These are phyloP conservation scores for Bruguiera hainesii DNA, from an alignment of 441 rosid genomes.

Conservation along the genomic window DNA sequence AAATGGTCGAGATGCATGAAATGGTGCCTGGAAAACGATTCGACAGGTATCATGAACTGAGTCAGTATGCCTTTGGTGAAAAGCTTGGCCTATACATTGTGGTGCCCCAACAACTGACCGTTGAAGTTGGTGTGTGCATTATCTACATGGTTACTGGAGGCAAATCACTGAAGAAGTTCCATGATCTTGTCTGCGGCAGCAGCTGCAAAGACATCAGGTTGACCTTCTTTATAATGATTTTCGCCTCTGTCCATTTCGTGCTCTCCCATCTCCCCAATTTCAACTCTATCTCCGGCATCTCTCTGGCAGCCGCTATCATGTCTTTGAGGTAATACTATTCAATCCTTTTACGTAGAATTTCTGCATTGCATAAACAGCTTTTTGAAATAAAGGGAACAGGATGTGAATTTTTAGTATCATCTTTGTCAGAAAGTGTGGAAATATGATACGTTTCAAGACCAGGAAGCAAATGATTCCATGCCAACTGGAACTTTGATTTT, in stretches of 20 bases:
- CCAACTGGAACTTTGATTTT: not conserved
- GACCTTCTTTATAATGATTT: conserved; percentile 70
- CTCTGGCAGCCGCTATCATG: conserved; percentile 83
- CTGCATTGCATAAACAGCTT: too few species aligned
- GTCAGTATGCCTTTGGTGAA: conserved; percentile 74
- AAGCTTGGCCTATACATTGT: conserved; percentile 74
- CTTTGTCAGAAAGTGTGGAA: too few species aligned
- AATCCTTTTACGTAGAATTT: too few species aligned
- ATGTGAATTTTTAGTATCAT: too few species aligned
- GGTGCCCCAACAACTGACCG: conserved; percentile 68
- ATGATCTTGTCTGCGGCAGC: conserved; percentile 33
- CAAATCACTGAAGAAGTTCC: conserved; percentile 54
- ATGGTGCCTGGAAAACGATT: conserved; percentile 61
- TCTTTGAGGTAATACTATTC: conserved; percentile 48
- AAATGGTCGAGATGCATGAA: conserved; percentile 85
- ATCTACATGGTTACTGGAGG: conserved; percentile 86
- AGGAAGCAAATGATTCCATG: too few species aligned
- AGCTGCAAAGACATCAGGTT: conserved; percentile 32
- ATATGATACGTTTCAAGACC: too few species aligned
- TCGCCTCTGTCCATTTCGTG: conserved; percentile 64
- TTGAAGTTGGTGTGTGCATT: conserved; percentile 56
- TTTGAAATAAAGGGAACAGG: too few species aligned
- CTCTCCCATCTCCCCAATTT: conserved; percentile 82
- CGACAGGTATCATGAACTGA: conserved; percentile 72
- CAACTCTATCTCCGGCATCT: conserved; percentile 76